These are phyloP conservation scores for Penicillium verrucosum DNA, from an alignment of 2,329 filamentous ascomycete species.

Conservation along the genomic window DNA sequence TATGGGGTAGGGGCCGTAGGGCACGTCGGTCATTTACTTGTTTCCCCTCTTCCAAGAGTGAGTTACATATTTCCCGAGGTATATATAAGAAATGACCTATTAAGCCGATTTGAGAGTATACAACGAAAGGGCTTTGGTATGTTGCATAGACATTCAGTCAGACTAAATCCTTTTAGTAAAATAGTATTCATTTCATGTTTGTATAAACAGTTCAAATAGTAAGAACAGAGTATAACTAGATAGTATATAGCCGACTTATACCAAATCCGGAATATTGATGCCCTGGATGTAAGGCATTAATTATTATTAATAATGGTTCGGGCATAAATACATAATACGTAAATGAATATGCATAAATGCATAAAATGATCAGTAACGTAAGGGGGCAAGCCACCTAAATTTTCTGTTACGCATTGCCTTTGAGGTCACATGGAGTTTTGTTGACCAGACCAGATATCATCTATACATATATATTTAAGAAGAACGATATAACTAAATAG, in stretches of 20 bases:
- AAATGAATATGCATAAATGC: neutral
- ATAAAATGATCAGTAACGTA: neutral
- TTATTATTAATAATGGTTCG: neutral
- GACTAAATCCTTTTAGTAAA: too few species aligned
- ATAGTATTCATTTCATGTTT: neutral
- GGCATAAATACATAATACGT: neutral
- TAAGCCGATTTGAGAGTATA: neutral
- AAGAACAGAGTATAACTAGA: neutral
- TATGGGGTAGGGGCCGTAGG: neutral
- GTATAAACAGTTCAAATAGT: neutral
- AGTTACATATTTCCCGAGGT: neutral
- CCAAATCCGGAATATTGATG: neutral
- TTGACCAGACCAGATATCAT: neutral
- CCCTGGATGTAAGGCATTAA: neutral
- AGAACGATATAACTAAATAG: too few species aligned
- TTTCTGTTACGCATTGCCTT: neutral
- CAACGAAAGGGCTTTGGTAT: neutral
- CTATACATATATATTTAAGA: neutral
- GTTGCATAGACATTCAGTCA: neutral
- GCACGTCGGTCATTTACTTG: neutral
- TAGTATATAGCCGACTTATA: neutral
- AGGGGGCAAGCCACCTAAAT: neutral
- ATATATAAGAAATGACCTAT: neutral
- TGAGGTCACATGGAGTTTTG: neutral
- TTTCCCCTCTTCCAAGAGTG: neutral